These are phyloP conservation scores for Plasmodium gallinaceum DNA, from an alignment of 169 alveolate genomes.

Conservation along the genomic window DNA sequence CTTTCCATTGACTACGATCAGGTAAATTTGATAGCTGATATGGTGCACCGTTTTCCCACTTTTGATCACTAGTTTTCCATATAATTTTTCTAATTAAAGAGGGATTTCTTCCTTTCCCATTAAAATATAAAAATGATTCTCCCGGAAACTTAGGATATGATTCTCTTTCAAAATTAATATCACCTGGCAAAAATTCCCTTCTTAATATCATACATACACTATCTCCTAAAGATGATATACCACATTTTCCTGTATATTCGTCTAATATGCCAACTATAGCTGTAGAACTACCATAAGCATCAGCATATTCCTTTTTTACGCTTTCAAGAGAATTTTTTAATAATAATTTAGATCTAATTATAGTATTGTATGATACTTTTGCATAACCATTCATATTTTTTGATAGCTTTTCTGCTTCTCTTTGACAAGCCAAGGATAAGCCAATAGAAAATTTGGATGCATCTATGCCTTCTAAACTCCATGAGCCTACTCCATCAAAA, in stretches of 20 bases:
- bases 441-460: slow-evolving; percentile 84
- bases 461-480: slow-evolving; percentile 84
- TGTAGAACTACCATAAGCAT: slow-evolving; percentile 84
- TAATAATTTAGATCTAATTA: slow-evolving; percentile 77
- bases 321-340: slow-evolving; percentile 77
- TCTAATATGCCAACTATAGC: slow-evolving; percentile 83
- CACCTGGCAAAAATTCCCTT: slow-evolving; percentile 79
- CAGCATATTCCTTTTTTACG: slow-evolving; percentile 78
- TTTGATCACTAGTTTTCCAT: slow-evolving; percentile 81
- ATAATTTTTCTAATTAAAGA: slow-evolving; percentile 77
- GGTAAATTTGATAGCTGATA: slow-evolving; percentile 83
- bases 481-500: slow-evolving; percentile 86
- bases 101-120: slow-evolving; percentile 76
- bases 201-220: slow-evolving; percentile 80
- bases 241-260: slow-evolving; percentile 78
- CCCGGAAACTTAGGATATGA: slow-evolving; percentile 61
- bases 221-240: slow-evolving; percentile 83
- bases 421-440: slow-evolving; percentile 76
- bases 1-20: slow-evolving; percentile 78
- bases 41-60: slow-evolving; percentile 87
- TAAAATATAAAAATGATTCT: slow-evolving; percentile 62
- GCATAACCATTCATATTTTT: slow-evolving; percentile 74
- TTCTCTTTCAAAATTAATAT: slow-evolving; percentile 77
- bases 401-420: slow-evolving; percentile 68
- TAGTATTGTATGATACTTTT: slow-evolving; percentile 77